Conservation (phyloP, 495 filamentous ascomycete species). For the Talaromyces proteolyticus region DNA sequence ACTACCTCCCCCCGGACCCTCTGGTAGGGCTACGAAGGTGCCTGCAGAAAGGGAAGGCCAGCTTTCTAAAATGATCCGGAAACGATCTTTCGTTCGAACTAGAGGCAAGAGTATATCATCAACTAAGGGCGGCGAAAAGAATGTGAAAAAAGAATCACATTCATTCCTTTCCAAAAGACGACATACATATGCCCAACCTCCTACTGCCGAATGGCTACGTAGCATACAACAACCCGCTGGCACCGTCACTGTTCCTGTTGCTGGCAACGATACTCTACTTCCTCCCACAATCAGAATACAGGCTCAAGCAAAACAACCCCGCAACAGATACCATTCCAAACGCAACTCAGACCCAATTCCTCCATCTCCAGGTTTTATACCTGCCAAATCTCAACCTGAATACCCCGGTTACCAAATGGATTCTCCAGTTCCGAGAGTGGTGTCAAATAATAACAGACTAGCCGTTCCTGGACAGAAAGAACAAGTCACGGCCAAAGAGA, state of each 20-base stretch:
- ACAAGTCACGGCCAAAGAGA: conserved; percentile 7
- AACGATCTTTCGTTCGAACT: conserved; percentile 21
- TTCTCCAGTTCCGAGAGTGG: neutral
- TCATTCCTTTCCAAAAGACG: conserved; percentile 2
- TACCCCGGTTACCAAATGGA: neutral
- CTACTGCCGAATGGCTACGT: neutral
- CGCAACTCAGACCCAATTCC: conserved; percentile 12
- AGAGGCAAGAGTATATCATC: conserved; percentile 30
- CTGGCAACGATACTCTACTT: conserved; percentile 6
- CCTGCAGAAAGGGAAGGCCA: conserved; percentile 21
- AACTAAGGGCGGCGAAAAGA: conserved; percentile 16
- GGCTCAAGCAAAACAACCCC: conserved; percentile 8
- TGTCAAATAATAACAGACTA: no score
- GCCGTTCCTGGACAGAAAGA: neutral
- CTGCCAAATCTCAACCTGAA: conserved; percentile 1
- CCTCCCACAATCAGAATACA: conserved; percentile 7
- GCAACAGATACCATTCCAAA: conserved; percentile 5
- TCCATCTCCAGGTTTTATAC: conserved; percentile 3
- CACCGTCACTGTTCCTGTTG: conserved; percentile 8
- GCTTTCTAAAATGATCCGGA: conserved; percentile 24
- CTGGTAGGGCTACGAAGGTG: conserved; percentile 15
- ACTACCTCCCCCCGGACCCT: conserved; percentile 3
- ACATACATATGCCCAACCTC: conserved; percentile 3
- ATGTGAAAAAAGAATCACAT: conserved; percentile 14
- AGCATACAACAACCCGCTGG: neutral